phyloP scores from a whole-genome alignment of 2,329 filamentous ascomycete species.

The Monosporascus sp. region DNA sequence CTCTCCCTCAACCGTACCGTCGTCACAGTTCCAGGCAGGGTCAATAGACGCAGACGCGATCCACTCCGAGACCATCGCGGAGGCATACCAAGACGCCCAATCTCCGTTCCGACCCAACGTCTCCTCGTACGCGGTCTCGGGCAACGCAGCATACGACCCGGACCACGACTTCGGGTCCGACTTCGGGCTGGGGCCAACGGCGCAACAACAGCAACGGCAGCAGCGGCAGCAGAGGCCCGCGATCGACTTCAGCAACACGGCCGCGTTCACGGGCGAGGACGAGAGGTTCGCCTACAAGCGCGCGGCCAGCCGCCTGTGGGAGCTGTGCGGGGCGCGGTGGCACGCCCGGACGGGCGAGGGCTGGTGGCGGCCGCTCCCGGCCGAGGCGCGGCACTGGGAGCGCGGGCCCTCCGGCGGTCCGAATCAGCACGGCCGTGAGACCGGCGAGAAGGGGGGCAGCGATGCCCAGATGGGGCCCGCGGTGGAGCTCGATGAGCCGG shows the following conservation, averaged over 20 bases:
- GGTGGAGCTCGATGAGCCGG: slow-evolving; percentile 38
- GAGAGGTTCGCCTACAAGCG: slow-evolving; percentile 78
- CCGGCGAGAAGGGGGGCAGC: slow-evolving; percentile 12
- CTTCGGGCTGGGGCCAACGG: slow-evolving; percentile 33
- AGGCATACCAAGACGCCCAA: slow-evolving; percentile 73
- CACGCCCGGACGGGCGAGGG: slow-evolving; percentile 54
- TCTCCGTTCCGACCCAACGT: slow-evolving; percentile 77
- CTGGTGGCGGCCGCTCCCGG: slow-evolving; percentile 66
- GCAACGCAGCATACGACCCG: slow-evolving; percentile 45
- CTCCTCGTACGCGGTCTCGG: slow-evolving; percentile 52
- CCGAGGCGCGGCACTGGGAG: slow-evolving; percentile 65
- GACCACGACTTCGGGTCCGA: slow-evolving; percentile 48
- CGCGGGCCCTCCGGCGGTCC: slow-evolving; percentile 6
- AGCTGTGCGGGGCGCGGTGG: slow-evolving; percentile 71
- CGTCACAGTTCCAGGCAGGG: slow-evolving; percentile 16
- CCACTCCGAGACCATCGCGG: slow-evolving; percentile 61
- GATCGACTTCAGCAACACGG: slow-evolving; percentile 63
- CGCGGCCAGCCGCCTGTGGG: slow-evolving; percentile 73
- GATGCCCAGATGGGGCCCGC: slow-evolving; percentile 37
- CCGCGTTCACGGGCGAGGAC: slow-evolving; percentile 72
- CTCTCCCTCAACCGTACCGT: slow-evolving; percentile 27
- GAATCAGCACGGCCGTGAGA: not conserved
- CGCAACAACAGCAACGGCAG: slow-evolving; percentile 13
- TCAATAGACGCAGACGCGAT: slow-evolving; percentile 44
- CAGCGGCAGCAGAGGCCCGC: slow-evolving; percentile 25